These are phyloP conservation scores for Skeletonema marinoi DNA, from an alignment of 108 stramenopile genomes.

Conservation along the genomic window DNA sequence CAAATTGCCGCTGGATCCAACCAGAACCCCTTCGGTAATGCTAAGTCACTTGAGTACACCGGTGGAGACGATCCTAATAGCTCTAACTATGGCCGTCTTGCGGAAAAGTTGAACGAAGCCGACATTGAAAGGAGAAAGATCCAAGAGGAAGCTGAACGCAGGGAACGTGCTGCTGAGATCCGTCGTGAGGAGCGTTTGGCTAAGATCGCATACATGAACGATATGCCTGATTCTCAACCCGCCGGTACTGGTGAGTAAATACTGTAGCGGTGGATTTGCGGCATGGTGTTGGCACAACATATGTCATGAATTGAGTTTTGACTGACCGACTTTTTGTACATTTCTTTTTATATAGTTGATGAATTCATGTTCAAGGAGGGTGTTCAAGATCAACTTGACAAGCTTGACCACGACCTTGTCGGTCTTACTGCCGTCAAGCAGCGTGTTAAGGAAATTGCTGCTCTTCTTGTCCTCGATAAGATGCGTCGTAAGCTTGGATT, in stretches of 20 bases:
- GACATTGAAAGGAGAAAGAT: conserved; percentile 91
- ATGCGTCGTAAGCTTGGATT: conserved; percentile 98
- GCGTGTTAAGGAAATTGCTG: conserved; percentile 97
- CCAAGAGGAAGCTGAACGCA: conserved; percentile 69
- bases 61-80: conserved; percentile 75
- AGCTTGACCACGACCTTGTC: conserved; percentile 94
- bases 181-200: conserved; percentile 83
- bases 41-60: conserved; percentile 73
- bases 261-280: not conserved
- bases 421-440: conserved; percentile 93
- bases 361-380: conserved; percentile 99
- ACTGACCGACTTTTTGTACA: not conserved
- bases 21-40: conserved; percentile 66
- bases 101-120: conserved; percentile 84
- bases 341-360: conserved; percentile 62
- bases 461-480: conserved; percentile 96
- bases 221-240: conserved; percentile 89
- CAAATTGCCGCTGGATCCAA: conserved; percentile 14
- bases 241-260: conserved; percentile 86
- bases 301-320: not conserved
- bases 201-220: conserved; percentile 93
- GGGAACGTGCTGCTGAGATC: conserved; percentile 93
- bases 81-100: conserved; percentile 72
- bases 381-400: conserved; percentile 94
- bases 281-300: not conserved